These are phyloP conservation scores for Stereum hirsutum DNA, from an alignment of 1,284 basidiomycete species.

Conservation along the genomic window DNA sequence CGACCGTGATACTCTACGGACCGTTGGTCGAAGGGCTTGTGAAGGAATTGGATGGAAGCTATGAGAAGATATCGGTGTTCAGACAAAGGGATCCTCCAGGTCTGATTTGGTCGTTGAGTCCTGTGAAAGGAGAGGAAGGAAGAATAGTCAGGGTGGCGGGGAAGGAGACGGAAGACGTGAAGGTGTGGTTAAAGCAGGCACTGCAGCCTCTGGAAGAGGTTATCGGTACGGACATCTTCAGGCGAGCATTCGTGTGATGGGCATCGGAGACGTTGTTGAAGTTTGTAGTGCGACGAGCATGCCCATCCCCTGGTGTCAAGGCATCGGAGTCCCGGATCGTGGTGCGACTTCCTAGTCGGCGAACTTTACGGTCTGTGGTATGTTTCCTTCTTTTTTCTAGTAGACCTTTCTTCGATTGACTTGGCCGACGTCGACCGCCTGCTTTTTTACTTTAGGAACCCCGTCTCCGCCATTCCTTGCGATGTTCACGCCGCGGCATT, in stretches of 20 bases:
- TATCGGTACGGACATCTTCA: conserved; percentile 57
- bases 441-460: too few species aligned
- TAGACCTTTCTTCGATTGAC: too few species aligned
- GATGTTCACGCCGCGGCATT: too few species aligned
- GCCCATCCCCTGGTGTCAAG: too few species aligned
- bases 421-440: too few species aligned
- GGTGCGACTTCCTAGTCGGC: too few species aligned
- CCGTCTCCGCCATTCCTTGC: too few species aligned
- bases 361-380: too few species aligned
- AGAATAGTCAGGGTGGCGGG: conserved; percentile 68
- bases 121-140: conserved; percentile 32
- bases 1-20: conserved; percentile 71
- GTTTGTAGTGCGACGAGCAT: too few species aligned
- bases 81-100: conserved; percentile 40
- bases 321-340: too few species aligned
- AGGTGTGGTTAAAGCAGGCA: conserved; percentile 52
- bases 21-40: conserved; percentile 41
- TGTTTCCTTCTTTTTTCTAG: too few species aligned
- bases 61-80: conserved; percentile 53
- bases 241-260: conserved; percentile 50
- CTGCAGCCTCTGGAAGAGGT: conserved; percentile 41
- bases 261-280: too few species aligned
- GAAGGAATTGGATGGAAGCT: conserved; percentile 34
- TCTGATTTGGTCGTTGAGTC: conserved; percentile 74
- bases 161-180: conserved; percentile 62